Conservation (phyloP, 305 asterid genomes). For the Fraxinus sp. region DNA sequence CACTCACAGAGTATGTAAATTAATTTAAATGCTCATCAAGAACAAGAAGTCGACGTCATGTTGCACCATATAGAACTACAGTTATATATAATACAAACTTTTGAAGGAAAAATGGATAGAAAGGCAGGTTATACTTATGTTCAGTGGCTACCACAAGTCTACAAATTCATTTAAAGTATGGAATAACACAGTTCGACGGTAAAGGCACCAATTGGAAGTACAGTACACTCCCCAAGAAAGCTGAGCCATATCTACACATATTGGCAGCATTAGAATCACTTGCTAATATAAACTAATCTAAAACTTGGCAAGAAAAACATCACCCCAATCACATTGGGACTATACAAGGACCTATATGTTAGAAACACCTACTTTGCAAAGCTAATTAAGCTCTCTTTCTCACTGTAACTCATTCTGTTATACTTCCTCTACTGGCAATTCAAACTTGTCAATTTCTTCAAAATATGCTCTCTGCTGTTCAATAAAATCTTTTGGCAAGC, state of each 20-base stretch:
- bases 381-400: conserved; percentile 10
- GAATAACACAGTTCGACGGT: background rate
- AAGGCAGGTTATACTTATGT: background rate
- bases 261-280: conserved; percentile 6
- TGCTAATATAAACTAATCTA: background rate
- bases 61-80: background rate
- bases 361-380: conserved; percentile 1
- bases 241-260: background rate
- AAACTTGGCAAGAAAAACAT: background rate
- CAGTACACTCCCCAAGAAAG: background rate
- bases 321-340: conserved; percentile 6
- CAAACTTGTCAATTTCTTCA: conserved; percentile 76
- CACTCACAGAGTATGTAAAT: background rate
- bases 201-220: background rate
- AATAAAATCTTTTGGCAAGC: conserved; percentile 52
- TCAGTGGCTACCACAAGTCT: background rate
- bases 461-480: conserved; percentile 63
- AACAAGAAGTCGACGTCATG: background rate
- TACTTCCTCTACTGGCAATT: conserved; percentile 69
- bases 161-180: background rate
- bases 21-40: background rate
- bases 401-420: conserved; percentile 43
- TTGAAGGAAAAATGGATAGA: background rate
- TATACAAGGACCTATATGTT: conserved; percentile 24
- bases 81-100: background rate